Evolutionary conservation across 306 rosid genomes (phyloP), one percentile per base, ranked within the genome.

Genomic region (Citrullus mucosospermus): DNA sequence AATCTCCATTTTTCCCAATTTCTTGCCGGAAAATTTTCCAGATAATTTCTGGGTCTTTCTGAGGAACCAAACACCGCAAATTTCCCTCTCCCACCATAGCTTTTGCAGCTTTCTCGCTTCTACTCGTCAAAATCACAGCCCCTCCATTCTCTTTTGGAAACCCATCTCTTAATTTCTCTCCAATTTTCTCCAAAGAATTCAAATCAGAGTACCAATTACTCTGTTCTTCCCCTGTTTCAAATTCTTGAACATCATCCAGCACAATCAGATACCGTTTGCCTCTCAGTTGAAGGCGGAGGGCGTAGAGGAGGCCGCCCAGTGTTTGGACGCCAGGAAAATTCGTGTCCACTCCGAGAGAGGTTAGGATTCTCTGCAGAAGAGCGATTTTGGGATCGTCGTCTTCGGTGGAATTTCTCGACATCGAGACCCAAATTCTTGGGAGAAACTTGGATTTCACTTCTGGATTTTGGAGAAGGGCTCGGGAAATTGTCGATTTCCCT

Each of bases 401-500:
- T 20, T 55, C 56, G 2, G 16, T n/a, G 10, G 6, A n/a, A 2
- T 12, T 2, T 17, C 17, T 36, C 9, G 79, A 30, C 80, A 78
- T 46, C 5, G 70, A 25, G 13, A 80, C 73, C 84, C 82, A 81
- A 78, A 84, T 59, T 48, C 80, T 78, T 0, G 84, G 84, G 16
- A 81, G 12, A 36, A 71, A 84, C 22, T 69, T 8, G 8, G 11
- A 15, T 51, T 66, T 56, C 8, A 48, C 28, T 8, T 76, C 39
- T n/a, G 54, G 15, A 4, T 3, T 14, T 46, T 55, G 53, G 54
- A 82, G 36, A 54, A 82, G 54, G 2, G 9, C 14, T 58, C 50
- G 72, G 78, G 80, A 81, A 17, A 84, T 38, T n/a, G 74, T 44
- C 2, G 84, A 70, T 57, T 84, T 84, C 2, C 87, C 82, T 6